Base-by-base conservation (phyloP, 805 yeast genomes). In the Myxozyma melibiosi region DNA sequence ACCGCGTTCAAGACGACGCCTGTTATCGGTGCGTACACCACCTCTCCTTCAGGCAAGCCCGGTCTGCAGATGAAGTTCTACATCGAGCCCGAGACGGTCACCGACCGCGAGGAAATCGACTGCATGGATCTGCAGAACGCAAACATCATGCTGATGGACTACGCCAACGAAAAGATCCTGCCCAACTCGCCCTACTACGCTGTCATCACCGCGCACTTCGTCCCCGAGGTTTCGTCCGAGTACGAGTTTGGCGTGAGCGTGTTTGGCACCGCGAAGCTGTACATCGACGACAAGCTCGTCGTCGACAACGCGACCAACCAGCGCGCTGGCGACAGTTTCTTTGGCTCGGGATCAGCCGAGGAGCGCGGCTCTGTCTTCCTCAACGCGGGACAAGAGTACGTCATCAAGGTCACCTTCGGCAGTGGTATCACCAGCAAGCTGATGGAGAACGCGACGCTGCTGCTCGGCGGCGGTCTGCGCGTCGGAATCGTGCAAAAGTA, bases 281-380 rank as follows among this genome's bases (percentile, higher is more conserved):
- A 74, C 62, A 67, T 83, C 49, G 78, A 84, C 63, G 85, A 70
- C 55, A 64, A 78, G 64, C 70, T 82, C 55, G 71, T 84, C 31
- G 79, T 82, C 49, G 86, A 84, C 68, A 82, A 83, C 70, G 77
- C 75, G 64, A 78, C 82, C 42, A 68, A 74, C 27, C 87, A 84
- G 71, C 70, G 62, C 2, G 66, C 64, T 28, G 87, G 86, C 11
- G 69, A 71, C 33, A 72, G 78, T 2, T 83, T 81, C 72, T 81
- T 80, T 68, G 80, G 80, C 14, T 65, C 72, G 67, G 88, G 86
- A 47, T 78, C 87, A 14, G 65, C 75, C 35, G 86, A 83, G 68
- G 82, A 72, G 62, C 70, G 64, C 7, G 77, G 78, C 2, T 62
- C 67, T 5, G 65, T 77, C 31, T 38, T 62, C 1, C 70, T 82